Percentiles rank a stretch among this genome's conserved stretches.
phyloP scores from a whole-genome alignment of 805 yeast species.

The Ogataea angusta region DNA sequence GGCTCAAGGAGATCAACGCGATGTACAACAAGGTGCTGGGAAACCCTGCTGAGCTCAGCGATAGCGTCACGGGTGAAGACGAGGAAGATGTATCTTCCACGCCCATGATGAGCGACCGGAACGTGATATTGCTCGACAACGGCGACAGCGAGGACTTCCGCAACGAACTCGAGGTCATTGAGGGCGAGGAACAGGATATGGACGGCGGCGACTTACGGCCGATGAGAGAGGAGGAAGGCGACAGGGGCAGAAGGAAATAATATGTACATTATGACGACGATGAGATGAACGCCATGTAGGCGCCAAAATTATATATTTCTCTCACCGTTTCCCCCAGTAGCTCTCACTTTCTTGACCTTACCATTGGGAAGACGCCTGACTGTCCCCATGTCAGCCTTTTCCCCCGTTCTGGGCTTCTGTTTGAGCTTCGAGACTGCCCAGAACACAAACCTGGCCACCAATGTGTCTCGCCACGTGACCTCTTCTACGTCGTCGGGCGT shows the following conservation, averaged over 20 bases:
- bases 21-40: slow-evolving; percentile 58
- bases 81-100: slow-evolving; percentile 20
- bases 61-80: slow-evolving; percentile 26
- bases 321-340: neutral
- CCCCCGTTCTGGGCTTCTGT: neutral
- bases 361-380: slow-evolving; percentile 59
- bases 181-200: slow-evolving; percentile 22
- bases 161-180: slow-evolving; percentile 31
- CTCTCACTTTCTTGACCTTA: slow-evolving; percentile 35
- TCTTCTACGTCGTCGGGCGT: slow-evolving; percentile 45
- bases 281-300: neutral
- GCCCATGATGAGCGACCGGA: slow-evolving; percentile 15
- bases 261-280: slow-evolving; percentile 13
- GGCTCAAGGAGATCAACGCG: slow-evolving; percentile 49
- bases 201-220: slow-evolving; percentile 37
- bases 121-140: slow-evolving; percentile 34
- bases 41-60: slow-evolving; percentile 35
- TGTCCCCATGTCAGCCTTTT: slow-evolving; percentile 14
- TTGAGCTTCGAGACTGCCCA: slow-evolving; percentile 39
- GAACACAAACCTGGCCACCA: slow-evolving; percentile 41
- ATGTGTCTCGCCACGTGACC: slow-evolving; percentile 47
- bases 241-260: slow-evolving; percentile 18
- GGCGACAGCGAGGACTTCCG: slow-evolving; percentile 46
- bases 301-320: too few relatives aligned
- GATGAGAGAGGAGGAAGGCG: slow-evolving; percentile 25